Evolutionary conservation across 257 asterid genomes (phyloP), one percentile per base, ranked within the genome.

Genomic region (Solanum stenotomum): DNA sequence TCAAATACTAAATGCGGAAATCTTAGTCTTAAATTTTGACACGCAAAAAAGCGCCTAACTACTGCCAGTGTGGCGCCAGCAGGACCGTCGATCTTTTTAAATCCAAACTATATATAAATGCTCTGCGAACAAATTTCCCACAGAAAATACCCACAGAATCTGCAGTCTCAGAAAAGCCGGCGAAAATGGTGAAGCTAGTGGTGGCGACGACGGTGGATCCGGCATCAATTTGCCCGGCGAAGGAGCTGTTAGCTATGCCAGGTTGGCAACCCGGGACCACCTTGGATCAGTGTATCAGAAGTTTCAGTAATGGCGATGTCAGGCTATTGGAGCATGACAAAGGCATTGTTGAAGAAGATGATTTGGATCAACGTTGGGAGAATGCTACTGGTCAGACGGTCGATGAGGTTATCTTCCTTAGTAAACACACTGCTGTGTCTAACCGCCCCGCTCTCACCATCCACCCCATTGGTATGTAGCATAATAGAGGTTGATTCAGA

Each of bases 161-260:
- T 4, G 8, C 27, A 15, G 12, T 2, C 13, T 13, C 23, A 14
- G n/a, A 40, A 42, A 25, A 78, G 25, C 29, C 67, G 56, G 34
- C 31, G 38, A 88, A 87, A 86, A 96, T 96, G 99, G 98, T 90
- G 87, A 91, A 92, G 83, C 67, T 96, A 86, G 96, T 96, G 92
- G 99, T 96, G 93, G 98, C 98, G 68, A 94, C 96, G 85, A 96
- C 95, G 82, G 78, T 86, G 27, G 99, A 96, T 91, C 98, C 99
- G 81, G 99, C 96, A 79, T 96, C 99, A 27, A 93, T 93, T 87
- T 93, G 92, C 78, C 99, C 99, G 0, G 98, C 98, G 6, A 92
- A 91, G 90, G 95, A 93, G 87, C 94, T 96, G 10, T 75, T 95
- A 27, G 89, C 93, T 89, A 94, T 90, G 98, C 95, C 98, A 87